Evolutionary conservation across 768 basidiomycete genomes (phyloP), one percentile per base, ranked within the genome.

Genomic region (Hysterangium stoloniferum): DNA sequence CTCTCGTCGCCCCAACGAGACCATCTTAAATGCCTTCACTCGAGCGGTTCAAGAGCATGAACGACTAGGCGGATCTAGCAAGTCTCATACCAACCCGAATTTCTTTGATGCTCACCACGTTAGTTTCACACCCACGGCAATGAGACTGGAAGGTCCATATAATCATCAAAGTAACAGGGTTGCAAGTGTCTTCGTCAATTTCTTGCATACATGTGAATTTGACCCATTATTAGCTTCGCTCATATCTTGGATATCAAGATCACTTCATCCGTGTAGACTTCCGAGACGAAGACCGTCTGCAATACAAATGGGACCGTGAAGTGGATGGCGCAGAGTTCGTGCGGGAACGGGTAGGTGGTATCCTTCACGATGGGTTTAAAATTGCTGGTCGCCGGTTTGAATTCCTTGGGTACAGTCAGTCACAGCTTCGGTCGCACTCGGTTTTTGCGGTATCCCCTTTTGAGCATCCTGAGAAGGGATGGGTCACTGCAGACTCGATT

Each of bases 191-290:
- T 36, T 25, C 17, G 9, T 24, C 20, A 35, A 15, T 22, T 22
- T 35, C n/a, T 15, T 33, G 20, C 1, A 20, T 38, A 1, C 47
- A 4, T 38, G 4, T n/a, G n/a, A 15, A 22, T 13, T 8, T 6
- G 38, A 8, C 24, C 5, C 25, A 6, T 12, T 25, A 13, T 28
- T 48, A 48, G 49, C 82, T 94, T 53, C 80, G 90, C 1, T 66
- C 71, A 47, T 92, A 81, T 50, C 61, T 66, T 41, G 73, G 72
- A 0, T 76, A 74, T 52, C 71, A 81, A 40, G 77, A 86, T 27
- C 68, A 78, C 57, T 94, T 94, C 61, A 61, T 94, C 27, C 80
- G 91, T 8, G 88, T 92, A 22, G 81, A 86, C 57, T 89, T 93
- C 58, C 77, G 84, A 4, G 90, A 92, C 50, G 90, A 94, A 66